Evolutionary conservation across 495 filamentous ascomycete species (phyloP).

Genomic region (Staphylotrichum tortipilum): DNA sequence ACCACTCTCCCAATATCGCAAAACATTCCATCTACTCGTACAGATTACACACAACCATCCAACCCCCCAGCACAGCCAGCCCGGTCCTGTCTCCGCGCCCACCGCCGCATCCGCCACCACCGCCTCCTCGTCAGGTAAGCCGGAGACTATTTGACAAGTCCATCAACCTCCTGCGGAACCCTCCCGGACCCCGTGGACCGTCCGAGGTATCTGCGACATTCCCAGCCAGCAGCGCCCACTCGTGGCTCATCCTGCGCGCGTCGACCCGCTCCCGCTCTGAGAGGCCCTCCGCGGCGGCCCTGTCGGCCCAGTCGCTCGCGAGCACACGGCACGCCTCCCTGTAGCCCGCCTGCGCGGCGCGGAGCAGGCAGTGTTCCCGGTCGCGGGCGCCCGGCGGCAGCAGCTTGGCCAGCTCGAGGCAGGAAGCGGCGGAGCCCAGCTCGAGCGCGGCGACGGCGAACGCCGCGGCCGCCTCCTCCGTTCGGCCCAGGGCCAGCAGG

Average conservation of each 20-base stretch:
- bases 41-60: too few species aligned
- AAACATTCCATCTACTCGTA: too few species aligned
- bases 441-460: conserved; percentile 20
- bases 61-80: too few species aligned
- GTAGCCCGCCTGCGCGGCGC: conserved; percentile 23
- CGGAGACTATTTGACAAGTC: too few species aligned
- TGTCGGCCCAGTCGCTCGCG: not conserved
- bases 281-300: not conserved
- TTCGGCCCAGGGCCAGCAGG: conserved; percentile 6
- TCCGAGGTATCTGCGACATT: too few species aligned
- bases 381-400: conserved; percentile 13
- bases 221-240: too few species aligned
- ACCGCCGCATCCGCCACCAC: too few species aligned
- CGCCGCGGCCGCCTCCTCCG: conserved; percentile 14
- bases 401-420: conserved; percentile 20
- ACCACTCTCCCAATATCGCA: too few species aligned
- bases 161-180: too few species aligned
- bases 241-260: not conserved
- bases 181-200: too few species aligned
- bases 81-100: too few species aligned
- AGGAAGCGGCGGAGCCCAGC: conserved; percentile 20
- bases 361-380: conserved; percentile 15
- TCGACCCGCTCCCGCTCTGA: not conserved
- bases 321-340: not conserved
- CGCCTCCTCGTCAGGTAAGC: too few species aligned